Evolutionary conservation across 345 rosid genomes (phyloP).

Genomic region (Erodium maritimum): DNA sequence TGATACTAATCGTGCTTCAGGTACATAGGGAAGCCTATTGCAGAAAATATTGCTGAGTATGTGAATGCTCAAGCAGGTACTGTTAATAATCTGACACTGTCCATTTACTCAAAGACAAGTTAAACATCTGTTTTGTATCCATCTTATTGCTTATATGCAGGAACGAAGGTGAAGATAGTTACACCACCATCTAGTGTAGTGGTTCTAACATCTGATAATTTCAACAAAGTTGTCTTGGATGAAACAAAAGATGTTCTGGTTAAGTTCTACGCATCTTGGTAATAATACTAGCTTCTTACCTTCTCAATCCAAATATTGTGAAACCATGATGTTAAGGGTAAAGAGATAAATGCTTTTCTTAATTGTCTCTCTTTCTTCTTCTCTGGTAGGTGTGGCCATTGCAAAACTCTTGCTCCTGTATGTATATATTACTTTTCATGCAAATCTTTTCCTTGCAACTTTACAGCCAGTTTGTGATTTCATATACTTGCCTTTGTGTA

Average conservation of each 20-base stretch:
- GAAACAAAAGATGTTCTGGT: constrained; percentile 81
- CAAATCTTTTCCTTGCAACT: not conserved
- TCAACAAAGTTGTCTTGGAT: constrained; percentile 73
- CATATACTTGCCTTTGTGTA: constrained; percentile 16
- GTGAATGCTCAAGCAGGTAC: constrained; percentile 84
- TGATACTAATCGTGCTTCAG: constrained; percentile 19
- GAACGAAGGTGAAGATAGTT: constrained; percentile 82
- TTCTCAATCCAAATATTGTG: no score
- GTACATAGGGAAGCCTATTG: constrained; percentile 78
- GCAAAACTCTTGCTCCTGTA: constrained; percentile 96
- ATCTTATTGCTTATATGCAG: constrained; percentile 33
- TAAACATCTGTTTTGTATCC: no score
- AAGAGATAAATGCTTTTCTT: no score
- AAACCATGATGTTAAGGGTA: no score
- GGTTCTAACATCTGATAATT: constrained; percentile 66
- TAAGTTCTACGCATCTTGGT: constrained; percentile 99
- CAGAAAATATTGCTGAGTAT: constrained; percentile 73
- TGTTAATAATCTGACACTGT: not conserved
- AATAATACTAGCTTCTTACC: constrained; percentile 12
- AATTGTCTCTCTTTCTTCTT: not conserved
- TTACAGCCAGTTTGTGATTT: not conserved
- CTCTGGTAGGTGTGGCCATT: constrained; percentile 87
- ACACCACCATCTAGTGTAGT: constrained; percentile 58
- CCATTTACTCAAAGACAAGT: no score
- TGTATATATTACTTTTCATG: constrained; percentile 13